Base-by-base conservation (phyloP, 1,284 basidiomycete genomes). In the Ganoderma multipileum region DNA sequence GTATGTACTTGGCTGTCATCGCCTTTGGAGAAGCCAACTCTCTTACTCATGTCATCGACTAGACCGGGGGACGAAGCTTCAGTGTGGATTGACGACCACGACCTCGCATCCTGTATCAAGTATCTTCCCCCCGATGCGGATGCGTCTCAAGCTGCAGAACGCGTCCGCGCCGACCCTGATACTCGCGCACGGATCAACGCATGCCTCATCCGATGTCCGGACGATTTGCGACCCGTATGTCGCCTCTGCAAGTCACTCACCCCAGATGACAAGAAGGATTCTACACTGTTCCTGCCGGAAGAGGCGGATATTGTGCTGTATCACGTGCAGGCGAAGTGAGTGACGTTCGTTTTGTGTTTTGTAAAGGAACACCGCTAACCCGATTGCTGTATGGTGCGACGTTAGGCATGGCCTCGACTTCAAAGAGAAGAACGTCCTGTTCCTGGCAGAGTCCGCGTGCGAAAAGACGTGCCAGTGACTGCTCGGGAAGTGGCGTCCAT, bases 41-140 rank as follows among this genome's bases (percentile, higher is more conserved):
- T 44, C 42, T 44, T 44, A n/a, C 42, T 44, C 3, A 44, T 44
- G n/a, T 44, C 18, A 20, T 23, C 23, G 7, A 8, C 7, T 9
- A 47, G 44, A 47, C n/a, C 9, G 8, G 3, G 9, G 44, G 30
- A n/a, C 18, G 55, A 41, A 41, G 18, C 26, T 3, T 12, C 50
- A 26, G 26, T 52, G 3, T 26, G 23, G 23, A 57, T 38, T 14
- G 30, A 33, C 4, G 18, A 57, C 54, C 63, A 47, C 44, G 20
- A 50, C 20, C 44, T 64, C 26, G 39, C 64, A 9, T 52, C 58
- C n/a, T 61, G 67, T 20, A 20, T 68, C 59, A 61, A 54, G 52
- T 50, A 64, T 36, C n/a, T 68, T 18, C 63, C 67, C 18, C 59
- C 57, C 33, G 59, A 59, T 9, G 67, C n/a, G 2, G 67, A 68